Conservation (phyloP, 2,329 filamentous ascomycete genomes). For the Trichocomaceae sp. region DNA sequence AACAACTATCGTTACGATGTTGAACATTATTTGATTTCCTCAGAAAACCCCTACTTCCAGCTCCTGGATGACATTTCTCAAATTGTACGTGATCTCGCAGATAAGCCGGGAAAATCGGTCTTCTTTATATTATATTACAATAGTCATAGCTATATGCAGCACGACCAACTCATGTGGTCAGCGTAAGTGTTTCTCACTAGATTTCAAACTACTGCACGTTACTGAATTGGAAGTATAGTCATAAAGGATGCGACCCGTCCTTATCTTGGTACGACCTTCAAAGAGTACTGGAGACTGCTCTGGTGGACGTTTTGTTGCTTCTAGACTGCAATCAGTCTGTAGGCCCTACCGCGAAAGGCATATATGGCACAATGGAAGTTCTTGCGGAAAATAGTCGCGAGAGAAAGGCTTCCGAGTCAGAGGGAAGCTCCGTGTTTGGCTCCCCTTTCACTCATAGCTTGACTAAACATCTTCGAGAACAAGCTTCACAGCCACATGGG, state of each 20-base stretch:
- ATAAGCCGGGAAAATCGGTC: neutral
- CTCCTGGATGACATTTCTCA: neutral
- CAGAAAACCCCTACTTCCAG: neutral
- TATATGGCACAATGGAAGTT: slow-evolving; percentile 1
- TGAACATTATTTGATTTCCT: neutral
- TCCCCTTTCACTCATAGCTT: neutral
- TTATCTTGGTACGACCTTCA: neutral
- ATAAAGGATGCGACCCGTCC: neutral
- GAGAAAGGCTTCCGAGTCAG: neutral
- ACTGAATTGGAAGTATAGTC: neutral
- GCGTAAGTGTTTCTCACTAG: neutral
- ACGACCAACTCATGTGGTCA: slow-evolving; percentile 2
- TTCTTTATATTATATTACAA: neutral
- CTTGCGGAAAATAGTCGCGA: neutral
- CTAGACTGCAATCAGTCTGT: neutral
- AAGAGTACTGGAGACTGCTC: neutral
- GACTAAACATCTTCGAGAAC: neutral
- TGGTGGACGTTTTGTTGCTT: neutral
- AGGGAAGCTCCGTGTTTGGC: neutral
- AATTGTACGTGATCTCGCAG: neutral
- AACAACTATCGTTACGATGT: neutral
- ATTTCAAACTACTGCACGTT: neutral
- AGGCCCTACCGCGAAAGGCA: neutral
- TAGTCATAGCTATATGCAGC: neutral
- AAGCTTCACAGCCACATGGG: neutral